A percentile compares a stretch with the other conserved stretches of the same genome.
phyloP scores from a whole-genome alignment of 106 monocot species.

The Phalaenopsis aphrodite region DNA sequence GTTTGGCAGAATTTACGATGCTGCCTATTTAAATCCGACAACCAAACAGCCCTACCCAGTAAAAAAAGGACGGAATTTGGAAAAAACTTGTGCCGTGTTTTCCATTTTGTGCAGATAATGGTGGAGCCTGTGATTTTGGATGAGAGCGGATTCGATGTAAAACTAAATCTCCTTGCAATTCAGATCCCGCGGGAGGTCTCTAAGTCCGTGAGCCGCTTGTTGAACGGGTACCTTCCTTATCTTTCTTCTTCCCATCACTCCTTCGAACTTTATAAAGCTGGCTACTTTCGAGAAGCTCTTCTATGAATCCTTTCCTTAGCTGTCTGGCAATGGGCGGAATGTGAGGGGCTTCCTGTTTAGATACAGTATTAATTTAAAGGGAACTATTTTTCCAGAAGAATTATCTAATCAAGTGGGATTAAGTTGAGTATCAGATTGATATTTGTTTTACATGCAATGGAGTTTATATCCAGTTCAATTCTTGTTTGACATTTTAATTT shows the following conservation, averaged over 20 bases:
- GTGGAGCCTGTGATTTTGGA: slow-evolving; percentile 24
- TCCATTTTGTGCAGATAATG: neutral
- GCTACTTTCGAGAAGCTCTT: neutral
- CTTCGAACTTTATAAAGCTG: neutral
- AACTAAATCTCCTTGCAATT: slow-evolving; percentile 64
- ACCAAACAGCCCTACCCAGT: neutral
- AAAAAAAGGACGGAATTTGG: neutral
- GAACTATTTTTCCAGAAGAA: no score
- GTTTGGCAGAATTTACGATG: no score
- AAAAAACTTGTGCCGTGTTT: neutral
- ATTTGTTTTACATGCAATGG: no score
- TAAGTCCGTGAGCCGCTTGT: slow-evolving; percentile 43
- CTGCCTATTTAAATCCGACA: no score
- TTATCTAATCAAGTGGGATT: no score
- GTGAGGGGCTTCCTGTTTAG: neutral
- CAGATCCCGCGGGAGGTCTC: slow-evolving; percentile 71
- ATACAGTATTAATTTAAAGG: no score
- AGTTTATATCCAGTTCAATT: no score
- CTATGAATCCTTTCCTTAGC: neutral
- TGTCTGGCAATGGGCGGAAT: neutral
- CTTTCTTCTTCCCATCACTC: neutral
- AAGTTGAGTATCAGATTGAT: no score
- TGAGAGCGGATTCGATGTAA: slow-evolving; percentile 55
- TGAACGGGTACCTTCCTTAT: slow-evolving; percentile 44
- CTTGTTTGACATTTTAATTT: no score